Base-by-base conservation (phyloP, 2,329 filamentous ascomycete genomes). In the Curvularia lunata region DNA sequence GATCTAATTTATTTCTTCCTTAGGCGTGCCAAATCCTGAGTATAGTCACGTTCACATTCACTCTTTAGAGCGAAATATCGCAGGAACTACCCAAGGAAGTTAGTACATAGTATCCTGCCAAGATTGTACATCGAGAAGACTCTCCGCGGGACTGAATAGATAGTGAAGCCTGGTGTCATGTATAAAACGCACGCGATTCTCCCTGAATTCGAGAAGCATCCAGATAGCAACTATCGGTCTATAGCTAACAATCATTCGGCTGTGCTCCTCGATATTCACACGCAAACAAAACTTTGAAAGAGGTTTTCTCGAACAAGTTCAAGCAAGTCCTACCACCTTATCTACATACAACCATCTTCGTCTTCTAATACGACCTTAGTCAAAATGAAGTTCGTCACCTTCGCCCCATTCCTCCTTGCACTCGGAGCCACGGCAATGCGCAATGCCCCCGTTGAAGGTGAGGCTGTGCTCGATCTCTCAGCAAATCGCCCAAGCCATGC, bases 321-420 rank as follows among this genome's bases (percentile, higher is more conserved):
- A 47, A 32, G 43, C 43, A 32, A 47, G 43, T 47, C 27, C 10
- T 28, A 8, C 43, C 16, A 30, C 9, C 5, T 28, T 16, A 16
- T 32, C 10, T 32, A 13, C 7, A 47, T 19, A 30, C 28, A 23
- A 2, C 27, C 5, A 32, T 30, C 2, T 32, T 32, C 27, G 21
- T 16, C 2, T 32, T 21, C 43, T 47, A 47, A 47, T 10, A 47
- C 19, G 18, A 40, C 6, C 12, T 37, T 23, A 52, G 49, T 45
- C 27, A 52, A 23, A 52, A 52, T 52, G 49, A 52, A 52, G 49
- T 52, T 52, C 21, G 9, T 43, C 49, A 45, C 49, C n/a, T 52
- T 52, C 30, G 40, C 32, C 16, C 49, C 49, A 40, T 45, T 46
- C 38, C 49, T 52, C 28, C 28, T 52, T 52, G 49, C 49, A 9